Evolutionary conservation across 345 rosid genomes (phyloP), one percentile per base, ranked within the genome.

Genomic region (Passiflora organensis): DNA sequence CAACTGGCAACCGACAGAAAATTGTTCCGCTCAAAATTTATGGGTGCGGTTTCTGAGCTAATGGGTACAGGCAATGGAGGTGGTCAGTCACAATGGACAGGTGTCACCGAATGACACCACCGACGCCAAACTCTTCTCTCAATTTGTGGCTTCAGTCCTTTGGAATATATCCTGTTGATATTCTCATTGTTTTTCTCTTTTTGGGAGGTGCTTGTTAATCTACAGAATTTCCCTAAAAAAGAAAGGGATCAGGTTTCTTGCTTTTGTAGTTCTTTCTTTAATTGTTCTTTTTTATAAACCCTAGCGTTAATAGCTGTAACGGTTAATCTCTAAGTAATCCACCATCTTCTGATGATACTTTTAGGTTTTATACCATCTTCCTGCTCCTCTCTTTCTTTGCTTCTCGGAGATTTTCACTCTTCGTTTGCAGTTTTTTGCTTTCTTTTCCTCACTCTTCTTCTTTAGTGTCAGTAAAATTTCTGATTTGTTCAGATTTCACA

Each of bases 1-100:
- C 34, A 78, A 78, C 82, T 78, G 80, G 89, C 84, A 83, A 79
- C 86, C 85, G 90, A 83, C 90, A 86, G 60, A 48, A 59, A 55
- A n/a, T n/a, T 81, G 86, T 80, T 78, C 71, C 66, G 81, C 68
- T 65, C 61, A 38, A 43, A 9, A 45, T 36, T 65, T 66, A 58
- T 32, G 19, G 10, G 34, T 22, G 23, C 16, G 0, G 38, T 20
- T 46, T 77, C 77, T 34, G 4, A 66, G 59, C 32, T 48, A 46
- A 36, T 48, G 64, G 78, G 60, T 74, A 71, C 93, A 78, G 77
- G 86, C 51, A 55, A 69, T 57, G 28, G 28, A 39, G 57, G 84
- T 75, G 67, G 81, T 78, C 77, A 54, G 79, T 79, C 55, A 21
- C 53, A 24, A 17, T 14, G 13, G 10, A 41, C 71, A 86, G 73